Percentiles rank a stretch among this genome's conserved stretches.
phyloP scores from a whole-genome alignment of 1,284 basidiomycete species.

The Anthracocystis walkeri region DNA sequence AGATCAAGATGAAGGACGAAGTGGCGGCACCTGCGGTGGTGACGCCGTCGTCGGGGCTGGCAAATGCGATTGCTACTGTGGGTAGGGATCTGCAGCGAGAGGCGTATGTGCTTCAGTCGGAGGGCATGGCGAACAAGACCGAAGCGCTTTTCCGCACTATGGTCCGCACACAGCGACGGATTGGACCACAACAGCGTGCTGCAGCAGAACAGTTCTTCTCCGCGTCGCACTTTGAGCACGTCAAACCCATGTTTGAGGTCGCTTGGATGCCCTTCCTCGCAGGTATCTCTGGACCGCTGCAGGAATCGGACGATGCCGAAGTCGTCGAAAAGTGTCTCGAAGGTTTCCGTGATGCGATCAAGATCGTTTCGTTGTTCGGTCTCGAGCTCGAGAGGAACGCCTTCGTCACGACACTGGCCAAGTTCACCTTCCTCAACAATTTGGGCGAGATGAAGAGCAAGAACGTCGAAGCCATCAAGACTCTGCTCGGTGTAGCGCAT shows the following conservation, averaged over 20 bases:
- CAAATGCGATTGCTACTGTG: conserved; percentile 65
- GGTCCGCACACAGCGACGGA: conserved; percentile 66
- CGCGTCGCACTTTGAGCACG: conserved; percentile 69
- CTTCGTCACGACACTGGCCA: conserved; percentile 69
- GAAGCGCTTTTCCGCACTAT: conserved; percentile 69
- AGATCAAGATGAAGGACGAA: conserved; percentile 70
- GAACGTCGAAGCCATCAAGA: conserved; percentile 69
- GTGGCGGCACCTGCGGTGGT: conserved; percentile 36
- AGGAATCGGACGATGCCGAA: conserved; percentile 66
- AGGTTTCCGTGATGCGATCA: conserved; percentile 68
- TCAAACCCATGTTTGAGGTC: conserved; percentile 69
- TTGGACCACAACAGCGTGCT: conserved; percentile 61
- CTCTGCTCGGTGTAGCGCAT: conserved; percentile 67
- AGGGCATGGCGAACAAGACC: conserved; percentile 69
- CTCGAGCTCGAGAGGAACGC: conserved; percentile 69
- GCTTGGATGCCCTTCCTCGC: conserved; percentile 70
- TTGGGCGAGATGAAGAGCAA: conserved; percentile 70
- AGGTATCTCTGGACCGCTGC: conserved; percentile 67
- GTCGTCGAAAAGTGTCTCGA: conserved; percentile 63
- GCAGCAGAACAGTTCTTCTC: conserved; percentile 68
- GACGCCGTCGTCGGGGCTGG: conserved; percentile 53
- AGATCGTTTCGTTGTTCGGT: conserved; percentile 68
- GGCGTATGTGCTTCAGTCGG: conserved; percentile 67
- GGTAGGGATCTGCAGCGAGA: conserved; percentile 67
- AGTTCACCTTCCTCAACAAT: conserved; percentile 70